phyloP scores from a whole-genome alignment of 495 filamentous ascomycete genomes.

The Neurospora sp. region DNA sequence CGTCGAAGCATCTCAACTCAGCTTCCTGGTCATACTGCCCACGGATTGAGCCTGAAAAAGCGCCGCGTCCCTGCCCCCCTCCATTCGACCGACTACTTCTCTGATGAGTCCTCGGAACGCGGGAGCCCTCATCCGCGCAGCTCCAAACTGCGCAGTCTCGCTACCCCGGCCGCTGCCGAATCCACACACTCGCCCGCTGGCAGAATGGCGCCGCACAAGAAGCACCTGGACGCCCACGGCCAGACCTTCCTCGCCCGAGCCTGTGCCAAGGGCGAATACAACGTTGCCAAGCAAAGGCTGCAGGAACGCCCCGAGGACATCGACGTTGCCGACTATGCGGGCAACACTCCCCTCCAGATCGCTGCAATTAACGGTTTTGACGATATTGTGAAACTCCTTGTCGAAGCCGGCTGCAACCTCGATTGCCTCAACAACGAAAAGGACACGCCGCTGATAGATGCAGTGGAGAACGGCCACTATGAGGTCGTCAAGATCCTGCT shows the following conservation, averaged over 20 bases:
- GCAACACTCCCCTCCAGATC: constrained; percentile 88
- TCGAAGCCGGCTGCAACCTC: constrained; percentile 71
- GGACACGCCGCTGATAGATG: constrained; percentile 91
- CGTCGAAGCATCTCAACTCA: constrained; percentile 60
- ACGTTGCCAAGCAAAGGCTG: constrained; percentile 55
- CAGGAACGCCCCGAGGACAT: constrained; percentile 75
- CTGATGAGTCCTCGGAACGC: constrained; percentile 64
- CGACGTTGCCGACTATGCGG: constrained; percentile 83
- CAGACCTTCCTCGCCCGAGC: constrained; percentile 77
- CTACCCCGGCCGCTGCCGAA: constrained; percentile 45
- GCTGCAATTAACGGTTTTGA: constrained; percentile 74
- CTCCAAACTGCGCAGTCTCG: constrained; percentile 53
- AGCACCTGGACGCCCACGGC: constrained; percentile 75
- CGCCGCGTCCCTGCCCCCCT: constrained; percentile 48
- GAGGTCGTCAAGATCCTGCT: constrained; percentile 83
- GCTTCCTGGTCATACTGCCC: constrained; percentile 36
- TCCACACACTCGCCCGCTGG: constrained; percentile 49
- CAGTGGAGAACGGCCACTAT: constrained; percentile 85
- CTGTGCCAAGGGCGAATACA: constrained; percentile 66
- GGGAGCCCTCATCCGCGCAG: constrained; percentile 60
- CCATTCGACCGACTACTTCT: constrained; percentile 53
- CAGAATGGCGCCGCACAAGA: constrained; percentile 62
- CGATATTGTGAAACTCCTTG: constrained; percentile 71
- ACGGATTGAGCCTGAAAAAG: constrained; percentile 46
- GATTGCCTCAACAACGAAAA: constrained; percentile 72